A percentile compares a stretch with the other conserved stretches of the same genome.
phyloP scores from a whole-genome alignment of 1,284 basidiomycete genomes.

The Ustilago tritici region DNA sequence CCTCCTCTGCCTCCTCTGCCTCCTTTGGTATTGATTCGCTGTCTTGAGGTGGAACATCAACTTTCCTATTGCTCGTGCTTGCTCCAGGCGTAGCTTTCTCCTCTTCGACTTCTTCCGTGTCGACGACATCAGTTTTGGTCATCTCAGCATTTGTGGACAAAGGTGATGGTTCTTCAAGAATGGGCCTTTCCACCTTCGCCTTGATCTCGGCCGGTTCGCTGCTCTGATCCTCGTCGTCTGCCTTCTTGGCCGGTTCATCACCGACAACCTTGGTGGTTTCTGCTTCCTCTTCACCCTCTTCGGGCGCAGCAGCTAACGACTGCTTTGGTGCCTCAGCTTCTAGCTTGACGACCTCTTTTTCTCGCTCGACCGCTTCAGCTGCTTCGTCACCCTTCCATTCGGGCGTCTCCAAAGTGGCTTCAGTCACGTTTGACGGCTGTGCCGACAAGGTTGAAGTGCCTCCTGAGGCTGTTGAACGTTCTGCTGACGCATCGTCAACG shows the following conservation, averaged over 20 bases:
- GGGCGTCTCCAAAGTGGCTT: conserved; percentile 3
- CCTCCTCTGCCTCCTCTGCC: not conserved
- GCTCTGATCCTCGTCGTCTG: not conserved
- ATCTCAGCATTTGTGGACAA: not conserved
- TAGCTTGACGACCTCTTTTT: not conserved
- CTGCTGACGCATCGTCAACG: conserved; percentile 8
- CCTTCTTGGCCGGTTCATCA: not conserved
- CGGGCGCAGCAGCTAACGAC: not conserved
- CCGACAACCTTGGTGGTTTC: not conserved
- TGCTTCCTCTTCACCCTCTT: not conserved
- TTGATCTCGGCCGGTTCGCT: not conserved
- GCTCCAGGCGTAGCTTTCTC: not conserved
- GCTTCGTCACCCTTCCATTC: conserved; percentile 6
- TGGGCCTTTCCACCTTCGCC: not conserved
- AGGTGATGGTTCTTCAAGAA: not conserved
- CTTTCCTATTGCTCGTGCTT: not conserved
- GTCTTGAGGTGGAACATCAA: not conserved
- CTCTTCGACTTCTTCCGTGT: not conserved
- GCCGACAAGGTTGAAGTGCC: conserved; percentile 1
- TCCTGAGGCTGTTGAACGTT: conserved; percentile 6
- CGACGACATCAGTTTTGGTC: not conserved
- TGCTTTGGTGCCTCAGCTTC: not conserved
- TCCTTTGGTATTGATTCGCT: not conserved
- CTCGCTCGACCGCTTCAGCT: conserved; percentile 1
- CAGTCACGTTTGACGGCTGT: not conserved